Evolutionary conservation across 1,284 basidiomycete species (phyloP), one percentile per base, ranked within the genome.

Genomic region (Mycena citricolor): DNA sequence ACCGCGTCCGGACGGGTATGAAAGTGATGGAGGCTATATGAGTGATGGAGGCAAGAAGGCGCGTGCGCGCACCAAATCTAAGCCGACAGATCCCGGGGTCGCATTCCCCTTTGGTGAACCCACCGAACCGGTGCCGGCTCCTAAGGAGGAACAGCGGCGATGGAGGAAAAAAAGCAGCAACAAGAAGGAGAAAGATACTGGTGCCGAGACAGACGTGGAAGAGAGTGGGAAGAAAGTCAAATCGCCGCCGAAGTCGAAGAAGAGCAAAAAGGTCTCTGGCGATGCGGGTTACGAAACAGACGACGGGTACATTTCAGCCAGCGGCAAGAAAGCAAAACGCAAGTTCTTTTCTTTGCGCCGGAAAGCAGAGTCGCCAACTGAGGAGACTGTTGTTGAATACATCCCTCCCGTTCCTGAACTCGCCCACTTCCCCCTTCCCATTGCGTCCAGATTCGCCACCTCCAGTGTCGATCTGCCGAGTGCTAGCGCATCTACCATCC

Each of bases 31-130:
- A 2, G 75, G 72, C 1, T 74, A 76, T 50, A 41, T 73, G 34
- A 76, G 72, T 49, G 76, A 76, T 22, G 56, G 54, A 3, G 68
- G 67, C 38, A 65, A 61, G 46, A 71, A 70, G 61, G 32, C 33
- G 2, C 46, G 51, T 7, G 21, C 28, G 8, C 50, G 50, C 19
- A 49, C 51, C n/a, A 50, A 52, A 17, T 35, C 76, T 71, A 2
- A 77, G 74, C 20, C 81, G 54, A 2, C 76, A 73, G 17, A 58
- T 75, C 79, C 21, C 73, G 67, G 56, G 79, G 68, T 33, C 78
- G 66, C 31, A 68, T 64, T 5, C 11, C 42, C 50, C 2, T 48
- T 52, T 40, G 42, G 79, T 78, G 44, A 79, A 51, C 45, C 47
- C 42, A 33, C 45, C 42, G 44, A 47, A 38, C 22, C 47, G 11